Evolutionary conservation across 2,329 filamentous ascomycete species (phyloP), one percentile per base, ranked within the genome.

Genomic region (Colletotrichum tofieldiae): DNA sequence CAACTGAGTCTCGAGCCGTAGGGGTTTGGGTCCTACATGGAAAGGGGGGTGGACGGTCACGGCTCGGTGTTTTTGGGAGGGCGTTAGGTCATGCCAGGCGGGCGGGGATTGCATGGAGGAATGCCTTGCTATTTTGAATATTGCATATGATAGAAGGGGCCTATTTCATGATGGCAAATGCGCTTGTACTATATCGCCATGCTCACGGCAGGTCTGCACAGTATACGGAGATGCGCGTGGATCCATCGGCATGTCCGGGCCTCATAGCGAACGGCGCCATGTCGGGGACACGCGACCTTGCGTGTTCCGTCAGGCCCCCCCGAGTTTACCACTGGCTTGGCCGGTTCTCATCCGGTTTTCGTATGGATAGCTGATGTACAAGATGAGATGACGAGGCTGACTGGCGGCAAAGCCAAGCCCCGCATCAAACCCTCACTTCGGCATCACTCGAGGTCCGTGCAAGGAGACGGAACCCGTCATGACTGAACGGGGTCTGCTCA

Each of bases 1-100:
- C 5, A 72, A 74, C 47, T 75, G 45, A 67, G 16, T 45, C 18
- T 18, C 4, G 1, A 8, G 9, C 6, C 6, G 5, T 12, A 3
- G 26, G 29, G 29, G 35, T 9, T 7, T 37, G 35, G 29, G 5
- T 32, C 29, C 6, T 3, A 43, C 18, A 23, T 11, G 14, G 18
- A 35, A n/a, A 1, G 16, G n/a, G 37, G 20, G 35, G 20, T 39
- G 16, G n/a, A 16, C 43, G 54, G 16, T 41, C 18, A 37, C 20
- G 49, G 29, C 29, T 26, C 35, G 16, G 62, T 52, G 9, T 65
- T 29, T n/a, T n/a, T 4, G 47, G 45, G 26, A 32, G 39, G 35
- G 54, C 35, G 35, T 58, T 58, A 41, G 35, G 12, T 55, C 29
- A 35, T 35, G 9, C 8, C 51, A 54, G 51, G 29, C 29, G 18